These are phyloP conservation scores for Pilatotrama ljubarskyi DNA, from an alignment of 768 basidiomycete genomes.

Conservation along the genomic window DNA sequence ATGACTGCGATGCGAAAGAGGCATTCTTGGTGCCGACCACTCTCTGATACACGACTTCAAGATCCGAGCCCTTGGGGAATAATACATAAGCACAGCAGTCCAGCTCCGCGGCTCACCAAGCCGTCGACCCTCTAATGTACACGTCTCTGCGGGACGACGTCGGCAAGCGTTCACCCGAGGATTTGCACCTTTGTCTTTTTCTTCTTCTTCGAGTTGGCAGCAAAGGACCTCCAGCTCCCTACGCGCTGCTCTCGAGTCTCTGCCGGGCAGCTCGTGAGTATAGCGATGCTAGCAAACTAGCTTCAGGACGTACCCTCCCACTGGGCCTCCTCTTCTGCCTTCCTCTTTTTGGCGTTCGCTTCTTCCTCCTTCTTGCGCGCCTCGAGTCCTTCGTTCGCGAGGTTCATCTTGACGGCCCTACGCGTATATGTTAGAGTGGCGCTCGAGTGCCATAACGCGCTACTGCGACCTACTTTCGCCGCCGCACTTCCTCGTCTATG, in stretches of 20 bases:
- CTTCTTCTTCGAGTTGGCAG: constrained; percentile 73
- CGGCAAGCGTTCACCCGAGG: constrained; percentile 25
- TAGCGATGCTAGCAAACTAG: background rate
- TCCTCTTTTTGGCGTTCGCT: constrained; percentile 71
- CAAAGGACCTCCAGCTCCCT: constrained; percentile 80
- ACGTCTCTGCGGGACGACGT: background rate
- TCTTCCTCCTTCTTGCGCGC: constrained; percentile 94
- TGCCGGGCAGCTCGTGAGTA: constrained; percentile 10
- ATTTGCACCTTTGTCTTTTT: constrained; percentile 64
- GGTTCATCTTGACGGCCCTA: constrained; percentile 86
- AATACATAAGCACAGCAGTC: constrained; percentile 6
- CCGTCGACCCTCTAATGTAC: constrained; percentile 2
- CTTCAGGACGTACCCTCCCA: constrained; percentile 74
- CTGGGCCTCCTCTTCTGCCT: constrained; percentile 81
- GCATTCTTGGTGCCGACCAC: background rate
- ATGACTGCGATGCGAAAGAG: too few relatives aligned
- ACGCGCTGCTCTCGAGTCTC: constrained; percentile 74
- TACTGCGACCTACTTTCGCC: constrained; percentile 65
- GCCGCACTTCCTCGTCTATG: constrained; percentile 86
- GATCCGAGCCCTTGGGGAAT: background rate
- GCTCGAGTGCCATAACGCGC: background rate
- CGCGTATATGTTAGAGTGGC: background rate
- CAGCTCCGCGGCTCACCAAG: background rate
- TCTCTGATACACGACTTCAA: background rate
- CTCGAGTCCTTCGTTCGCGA: constrained; percentile 90